A percentile compares a stretch with the other conserved stretches of the same genome.
phyloP scores from a whole-genome alignment of 2,329 filamentous ascomycete genomes.

The Phialophora verrucosa region DNA sequence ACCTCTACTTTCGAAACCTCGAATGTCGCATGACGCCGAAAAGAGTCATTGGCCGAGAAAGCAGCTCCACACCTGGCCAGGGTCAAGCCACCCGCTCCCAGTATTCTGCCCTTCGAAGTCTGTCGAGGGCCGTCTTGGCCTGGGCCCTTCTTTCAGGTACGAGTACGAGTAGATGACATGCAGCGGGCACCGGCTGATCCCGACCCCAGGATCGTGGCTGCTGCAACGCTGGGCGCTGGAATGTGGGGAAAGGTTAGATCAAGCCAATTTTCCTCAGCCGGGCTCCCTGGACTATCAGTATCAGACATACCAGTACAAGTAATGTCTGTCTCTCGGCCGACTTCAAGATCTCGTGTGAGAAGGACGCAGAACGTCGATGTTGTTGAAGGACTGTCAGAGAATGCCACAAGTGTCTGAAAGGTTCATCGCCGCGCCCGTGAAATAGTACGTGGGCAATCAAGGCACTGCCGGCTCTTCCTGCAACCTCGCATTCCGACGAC shows the following conservation, averaged over 20 bases:
- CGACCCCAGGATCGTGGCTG: background rate
- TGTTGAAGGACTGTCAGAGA: background rate
- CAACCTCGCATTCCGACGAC: background rate
- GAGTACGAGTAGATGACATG: background rate
- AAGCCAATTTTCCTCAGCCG: background rate
- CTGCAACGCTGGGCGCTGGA: background rate
- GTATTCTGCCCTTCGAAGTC: background rate
- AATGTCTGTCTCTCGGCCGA: background rate
- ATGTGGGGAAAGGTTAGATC: background rate
- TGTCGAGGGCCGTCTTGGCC: background rate
- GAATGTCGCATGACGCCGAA: background rate
- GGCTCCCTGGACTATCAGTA: background rate
- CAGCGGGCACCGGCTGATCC: background rate
- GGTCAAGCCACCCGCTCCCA: background rate
- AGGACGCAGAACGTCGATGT: background rate
- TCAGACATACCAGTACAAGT: background rate
- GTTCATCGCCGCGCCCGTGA: background rate
- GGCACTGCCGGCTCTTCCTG: too few species aligned
- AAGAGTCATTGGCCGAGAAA: background rate
- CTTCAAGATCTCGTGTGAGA: background rate
- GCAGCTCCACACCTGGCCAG: background rate
- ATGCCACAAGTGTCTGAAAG: background rate
- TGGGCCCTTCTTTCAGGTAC: background rate
- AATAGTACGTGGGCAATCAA: too few species aligned
- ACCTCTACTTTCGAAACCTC: background rate